Evolutionary conservation across 75 land plant species (phyloP).

Genomic region (Gnetum montanum): DNA sequence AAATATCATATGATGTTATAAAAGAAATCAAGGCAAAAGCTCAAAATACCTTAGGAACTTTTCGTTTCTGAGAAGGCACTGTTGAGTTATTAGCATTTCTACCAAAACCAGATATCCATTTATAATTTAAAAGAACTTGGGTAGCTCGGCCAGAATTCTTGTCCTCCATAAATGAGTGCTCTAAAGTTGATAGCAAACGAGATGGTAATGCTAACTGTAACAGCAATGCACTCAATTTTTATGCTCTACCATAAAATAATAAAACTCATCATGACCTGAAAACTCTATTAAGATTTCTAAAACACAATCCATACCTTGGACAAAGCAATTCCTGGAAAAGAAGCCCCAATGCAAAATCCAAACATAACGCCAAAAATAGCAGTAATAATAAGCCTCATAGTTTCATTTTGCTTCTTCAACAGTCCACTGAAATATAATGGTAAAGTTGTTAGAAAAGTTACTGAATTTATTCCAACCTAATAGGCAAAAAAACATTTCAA

Average conservation of each 20-base stretch:
- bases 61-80: neutral
- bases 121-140: conserved; percentile 18
- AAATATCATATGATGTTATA: no score
- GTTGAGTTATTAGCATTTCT: neutral
- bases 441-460: neutral
- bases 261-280: neutral
- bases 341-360: conserved; percentile 47
- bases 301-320: conserved; percentile 27
- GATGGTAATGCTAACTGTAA: conserved; percentile 24
- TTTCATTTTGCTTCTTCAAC: conserved; percentile 44
- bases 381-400: conserved; percentile 41
- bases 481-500: neutral
- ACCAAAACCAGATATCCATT: conserved; percentile 4
- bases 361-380: conserved; percentile 40
- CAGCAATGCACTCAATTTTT: neutral
- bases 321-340: conserved; percentile 30
- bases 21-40: no score
- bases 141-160: conserved; percentile 16
- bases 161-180: conserved; percentile 16
- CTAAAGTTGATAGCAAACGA: conserved; percentile 2
- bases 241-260: neutral
- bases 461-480: neutral
- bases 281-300: no score
- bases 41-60: neutral
- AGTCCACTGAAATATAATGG: neutral